phyloP scores from a whole-genome alignment of 148 eudicot genomes.

The Fagopyrum tataricum region DNA sequence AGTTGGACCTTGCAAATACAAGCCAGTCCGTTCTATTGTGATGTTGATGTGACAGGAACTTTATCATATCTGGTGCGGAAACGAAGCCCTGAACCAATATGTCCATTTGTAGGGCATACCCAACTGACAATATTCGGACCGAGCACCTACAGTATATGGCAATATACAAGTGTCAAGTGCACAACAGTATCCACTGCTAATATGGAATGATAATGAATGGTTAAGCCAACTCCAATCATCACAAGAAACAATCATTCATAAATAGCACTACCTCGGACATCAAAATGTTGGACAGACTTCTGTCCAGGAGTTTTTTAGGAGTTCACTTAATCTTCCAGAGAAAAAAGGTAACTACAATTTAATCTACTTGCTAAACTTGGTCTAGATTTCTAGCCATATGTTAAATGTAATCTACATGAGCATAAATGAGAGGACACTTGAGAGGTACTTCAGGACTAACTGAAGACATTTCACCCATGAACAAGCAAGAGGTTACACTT shows the following conservation, averaged over 20 bases:
- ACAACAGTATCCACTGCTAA: not conserved
- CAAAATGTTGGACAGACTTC: too few relatives aligned
- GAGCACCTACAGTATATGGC: constrained; percentile 44
- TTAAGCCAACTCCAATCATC: not conserved
- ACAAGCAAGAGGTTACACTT: not conserved
- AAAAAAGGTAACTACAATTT: too few relatives aligned
- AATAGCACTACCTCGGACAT: too few relatives aligned
- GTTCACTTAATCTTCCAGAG: too few relatives aligned
- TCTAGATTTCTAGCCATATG: not conserved
- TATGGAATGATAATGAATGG: not conserved
- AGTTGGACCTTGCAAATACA: not conserved
- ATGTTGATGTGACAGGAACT: constrained; percentile 10
- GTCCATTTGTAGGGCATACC: constrained; percentile 56
- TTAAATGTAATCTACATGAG: not conserved
- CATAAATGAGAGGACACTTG: not conserved
- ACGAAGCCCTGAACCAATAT: constrained; percentile 75
- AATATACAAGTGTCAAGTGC: constrained; percentile 8
- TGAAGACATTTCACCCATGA: not conserved
- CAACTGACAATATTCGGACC: constrained; percentile 76
- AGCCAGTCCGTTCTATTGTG: constrained; percentile 6
- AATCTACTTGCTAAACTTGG: too few relatives aligned
- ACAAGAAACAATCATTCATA: not conserved
- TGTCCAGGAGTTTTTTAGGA: too few relatives aligned
- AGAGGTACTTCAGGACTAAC: not conserved
- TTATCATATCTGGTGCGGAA: constrained; percentile 57